Base-by-base conservation (phyloP, 2,329 filamentous ascomycete species). In the Juglanconis sp. region DNA sequence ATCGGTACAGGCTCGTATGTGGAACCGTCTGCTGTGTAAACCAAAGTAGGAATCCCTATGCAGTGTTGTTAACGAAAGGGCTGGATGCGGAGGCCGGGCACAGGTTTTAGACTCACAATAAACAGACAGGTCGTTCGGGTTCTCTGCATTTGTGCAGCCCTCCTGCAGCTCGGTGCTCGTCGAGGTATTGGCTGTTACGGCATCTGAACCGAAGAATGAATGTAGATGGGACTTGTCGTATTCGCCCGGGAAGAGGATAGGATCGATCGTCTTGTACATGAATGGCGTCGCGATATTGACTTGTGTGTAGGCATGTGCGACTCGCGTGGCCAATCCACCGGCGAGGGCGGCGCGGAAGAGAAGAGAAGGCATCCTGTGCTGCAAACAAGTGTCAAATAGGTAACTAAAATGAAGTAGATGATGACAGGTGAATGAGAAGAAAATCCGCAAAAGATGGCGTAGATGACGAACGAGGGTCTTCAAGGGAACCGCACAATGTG, bases 181-280 rank as follows among this genome's bases (percentile, higher is more conserved):
- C 35, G 66, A 69, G 17, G 71, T 71, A 62, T 68, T 63, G 62
- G 67, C 63, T 1, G 69, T 74, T 30, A 72, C 64, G 38, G 65
- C 68, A 51, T 73, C 72, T 53, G 71, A 74, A 46, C 73, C 73
- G 61, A 74, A 74, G 64, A 72, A 74, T 9, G 70, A 70, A 65
- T 74, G 72, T 59, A 74, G 42, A 49, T 74, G 72, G 13, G 71
- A 71, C 65, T 68, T 69, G 55, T 50, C 51, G 51, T 74, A 68
- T 59, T 68, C 53, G 9, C 72, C 69, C 1, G 71, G 71, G 55
- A 68, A 72, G 30, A 72, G 66, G 31, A 73, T 72, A 2, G 70
- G 71, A 34, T 73, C 69, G 17, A 73, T 69, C 59, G 72, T 73
- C 65, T 73, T 73, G 61, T 68, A 64, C 67, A 73, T 71, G 48